These are phyloP conservation scores for Botrytis elliptica DNA, from an alignment of 2,329 filamentous ascomycete genomes.

Conservation along the genomic window DNA sequence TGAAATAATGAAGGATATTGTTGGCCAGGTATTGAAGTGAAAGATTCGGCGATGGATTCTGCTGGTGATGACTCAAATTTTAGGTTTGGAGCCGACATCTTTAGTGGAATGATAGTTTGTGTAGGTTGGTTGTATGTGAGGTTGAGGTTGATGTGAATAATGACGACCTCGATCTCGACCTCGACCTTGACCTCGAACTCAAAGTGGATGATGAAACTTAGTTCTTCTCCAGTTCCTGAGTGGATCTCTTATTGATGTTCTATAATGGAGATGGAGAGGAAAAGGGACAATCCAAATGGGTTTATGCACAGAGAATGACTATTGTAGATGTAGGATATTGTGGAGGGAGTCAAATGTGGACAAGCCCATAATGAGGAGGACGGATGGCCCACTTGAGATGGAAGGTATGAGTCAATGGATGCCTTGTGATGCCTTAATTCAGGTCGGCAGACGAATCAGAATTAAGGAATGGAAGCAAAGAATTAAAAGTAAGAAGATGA, in stretches of 20 bases:
- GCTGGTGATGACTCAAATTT: constrained; percentile 40
- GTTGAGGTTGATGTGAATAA: background rate
- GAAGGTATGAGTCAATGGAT: constrained; percentile 17
- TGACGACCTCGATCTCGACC: background rate
- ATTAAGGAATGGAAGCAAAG: background rate
- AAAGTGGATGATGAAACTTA: background rate
- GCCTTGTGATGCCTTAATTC: background rate
- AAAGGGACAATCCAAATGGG: background rate
- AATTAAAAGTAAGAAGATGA: background rate
- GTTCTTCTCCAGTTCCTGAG: background rate
- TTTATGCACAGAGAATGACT: background rate
- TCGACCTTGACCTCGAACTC: background rate
- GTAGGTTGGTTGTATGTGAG: background rate
- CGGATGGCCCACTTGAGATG: constrained; percentile 7
- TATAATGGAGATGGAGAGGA: background rate
- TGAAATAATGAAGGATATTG: constrained; percentile 38
- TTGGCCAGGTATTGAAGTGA: constrained; percentile 38
- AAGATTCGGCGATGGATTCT: constrained; percentile 38
- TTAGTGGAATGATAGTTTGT: background rate
- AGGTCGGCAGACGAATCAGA: background rate
- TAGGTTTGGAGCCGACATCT: constrained; percentile 33
- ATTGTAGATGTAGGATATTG: constrained; percentile 4
- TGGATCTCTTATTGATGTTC: background rate
- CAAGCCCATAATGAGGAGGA: constrained; percentile 19
- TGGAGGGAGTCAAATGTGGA: constrained; percentile 16